These are phyloP conservation scores for Colletotrichum theobromicola DNA, from an alignment of 2,329 filamentous ascomycete species.

Conservation along the genomic window DNA sequence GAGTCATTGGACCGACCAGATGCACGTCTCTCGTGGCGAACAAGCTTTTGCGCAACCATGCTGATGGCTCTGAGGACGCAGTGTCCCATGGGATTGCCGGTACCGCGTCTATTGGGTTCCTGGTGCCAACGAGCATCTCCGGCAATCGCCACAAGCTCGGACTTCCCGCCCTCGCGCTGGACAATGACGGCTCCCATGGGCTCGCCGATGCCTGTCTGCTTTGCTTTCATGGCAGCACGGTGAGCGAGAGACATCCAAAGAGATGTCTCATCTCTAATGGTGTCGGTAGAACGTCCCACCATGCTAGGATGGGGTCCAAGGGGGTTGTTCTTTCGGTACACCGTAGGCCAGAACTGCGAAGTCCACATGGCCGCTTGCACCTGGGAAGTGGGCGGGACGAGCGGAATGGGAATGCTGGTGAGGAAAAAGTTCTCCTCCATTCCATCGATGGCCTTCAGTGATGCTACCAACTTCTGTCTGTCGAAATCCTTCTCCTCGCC, in stretches of 20 bases:
- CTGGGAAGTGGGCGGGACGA: conserved; percentile 76
- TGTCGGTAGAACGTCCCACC: conserved; percentile 71
- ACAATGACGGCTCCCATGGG: conserved; percentile 78
- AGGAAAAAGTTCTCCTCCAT: conserved; percentile 60
- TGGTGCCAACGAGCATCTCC: conserved; percentile 76
- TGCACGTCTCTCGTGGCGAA: conserved; percentile 56
- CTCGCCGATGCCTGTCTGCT: conserved; percentile 65
- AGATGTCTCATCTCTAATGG: conserved; percentile 68
- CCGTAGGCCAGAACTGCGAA: conserved; percentile 79
- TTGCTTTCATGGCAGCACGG: conserved; percentile 64
- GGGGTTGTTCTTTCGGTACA: conserved; percentile 87
- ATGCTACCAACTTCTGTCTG: conserved; percentile 55
- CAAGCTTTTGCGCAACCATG: conserved; percentile 76
- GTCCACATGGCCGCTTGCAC: conserved; percentile 79
- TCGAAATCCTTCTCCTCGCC: conserved; percentile 57
- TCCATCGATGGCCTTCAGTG: conserved; percentile 54
- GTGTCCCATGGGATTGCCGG: conserved; percentile 79
- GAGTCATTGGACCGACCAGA: conserved; percentile 36
- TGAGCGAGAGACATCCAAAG: conserved; percentile 73
- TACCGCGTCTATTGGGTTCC: conserved; percentile 50
- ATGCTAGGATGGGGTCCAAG: conserved; percentile 83
- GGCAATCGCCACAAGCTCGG: conserved; percentile 72
- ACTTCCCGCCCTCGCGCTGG: conserved; percentile 59
- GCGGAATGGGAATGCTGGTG: conserved; percentile 70
- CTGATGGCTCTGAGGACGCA: conserved; percentile 80